Percentiles rank a stretch among this genome's conserved stretches.
Evolutionary conservation across 768 basidiomycete genomes (phyloP).

Genomic region (Collybia nuda): DNA sequence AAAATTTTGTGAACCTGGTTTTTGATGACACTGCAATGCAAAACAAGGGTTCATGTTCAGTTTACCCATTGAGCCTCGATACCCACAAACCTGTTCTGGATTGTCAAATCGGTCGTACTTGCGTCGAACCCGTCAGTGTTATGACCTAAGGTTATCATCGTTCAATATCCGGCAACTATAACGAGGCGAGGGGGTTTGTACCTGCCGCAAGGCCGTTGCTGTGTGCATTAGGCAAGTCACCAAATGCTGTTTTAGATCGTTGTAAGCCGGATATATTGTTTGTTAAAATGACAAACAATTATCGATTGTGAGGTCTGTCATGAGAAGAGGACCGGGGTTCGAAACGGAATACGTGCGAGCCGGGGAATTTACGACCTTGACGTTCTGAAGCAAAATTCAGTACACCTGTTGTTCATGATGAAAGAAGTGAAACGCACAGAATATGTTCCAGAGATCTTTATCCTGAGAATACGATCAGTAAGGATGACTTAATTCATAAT

Average conservation of each 20-base stretch:
- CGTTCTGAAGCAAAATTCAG: conserved; percentile 30
- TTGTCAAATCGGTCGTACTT: conserved; percentile 32
- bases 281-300: conserved; percentile 41
- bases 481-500: neutral
- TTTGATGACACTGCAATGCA: conserved; percentile 24
- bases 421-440: conserved; percentile 21
- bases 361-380: conserved; percentile 41
- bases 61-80: neutral
- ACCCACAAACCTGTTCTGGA: conserved; percentile 36
- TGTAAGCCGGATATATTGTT: conserved; percentile 1
- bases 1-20: conserved; percentile 27
- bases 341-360: conserved; percentile 36
- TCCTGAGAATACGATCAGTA: conserved; percentile 18
- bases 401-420: conserved; percentile 24
- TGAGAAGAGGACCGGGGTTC: conserved; percentile 36
- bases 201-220: conserved; percentile 48
- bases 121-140: conserved; percentile 56
- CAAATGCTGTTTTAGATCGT: conserved; percentile 38
- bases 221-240: conserved; percentile 48
- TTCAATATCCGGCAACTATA: neutral
- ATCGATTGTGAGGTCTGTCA: conserved; percentile 51
- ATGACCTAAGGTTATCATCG: conserved; percentile 23
- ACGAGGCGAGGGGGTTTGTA: neutral
- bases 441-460: conserved; percentile 37
- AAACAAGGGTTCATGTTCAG: neutral